Percentiles rank a stretch among this genome's conserved stretches.
Evolutionary conservation across 1,139 yeast species (phyloP).

Genomic region (Yamadazyma songkhlaensis): DNA sequence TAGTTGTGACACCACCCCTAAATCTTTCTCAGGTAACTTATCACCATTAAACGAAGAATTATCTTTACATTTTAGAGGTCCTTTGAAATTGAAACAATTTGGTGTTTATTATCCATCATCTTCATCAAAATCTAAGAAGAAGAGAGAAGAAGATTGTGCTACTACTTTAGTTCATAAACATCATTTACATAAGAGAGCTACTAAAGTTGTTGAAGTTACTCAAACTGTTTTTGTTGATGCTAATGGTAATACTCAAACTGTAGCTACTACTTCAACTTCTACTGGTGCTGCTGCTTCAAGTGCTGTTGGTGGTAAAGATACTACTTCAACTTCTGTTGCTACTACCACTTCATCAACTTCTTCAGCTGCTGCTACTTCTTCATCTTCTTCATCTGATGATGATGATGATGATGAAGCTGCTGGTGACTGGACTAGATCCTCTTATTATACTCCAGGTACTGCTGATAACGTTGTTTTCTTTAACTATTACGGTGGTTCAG

Average conservation of each 20-base stretch:
- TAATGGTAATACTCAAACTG: constrained; percentile 49
- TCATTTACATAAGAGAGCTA: constrained; percentile 61
- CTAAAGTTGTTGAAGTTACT: constrained; percentile 67
- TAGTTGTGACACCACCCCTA: constrained; percentile 50
- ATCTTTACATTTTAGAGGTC: constrained; percentile 84
- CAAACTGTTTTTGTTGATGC: constrained; percentile 67
- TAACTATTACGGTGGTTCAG: constrained; percentile 81
- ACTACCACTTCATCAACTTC: constrained; percentile 22
- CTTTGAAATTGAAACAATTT: constrained; percentile 58
- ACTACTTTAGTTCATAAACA: constrained; percentile 48
- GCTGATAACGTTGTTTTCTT: constrained; percentile 75
- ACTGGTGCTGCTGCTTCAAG: constrained; percentile 31
- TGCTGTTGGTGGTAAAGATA: constrained; percentile 26
- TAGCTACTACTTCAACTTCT: constrained; percentile 30
- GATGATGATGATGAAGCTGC: constrained; percentile 20
- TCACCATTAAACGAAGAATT: constrained; percentile 69
- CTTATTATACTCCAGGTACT: constrained; percentile 63
- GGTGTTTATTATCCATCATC: constrained; percentile 56
- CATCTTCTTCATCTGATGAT: constrained; percentile 31
- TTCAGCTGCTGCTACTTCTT: constrained; percentile 15
- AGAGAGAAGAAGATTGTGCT: constrained; percentile 40
- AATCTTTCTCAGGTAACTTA: constrained; percentile 56
- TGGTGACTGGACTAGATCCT: constrained; percentile 70
- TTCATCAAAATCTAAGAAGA: constrained; percentile 16
- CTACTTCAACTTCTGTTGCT: constrained; percentile 27